Conservation (phyloP, 306 rosid species). For the Sicyos edulis region DNA sequence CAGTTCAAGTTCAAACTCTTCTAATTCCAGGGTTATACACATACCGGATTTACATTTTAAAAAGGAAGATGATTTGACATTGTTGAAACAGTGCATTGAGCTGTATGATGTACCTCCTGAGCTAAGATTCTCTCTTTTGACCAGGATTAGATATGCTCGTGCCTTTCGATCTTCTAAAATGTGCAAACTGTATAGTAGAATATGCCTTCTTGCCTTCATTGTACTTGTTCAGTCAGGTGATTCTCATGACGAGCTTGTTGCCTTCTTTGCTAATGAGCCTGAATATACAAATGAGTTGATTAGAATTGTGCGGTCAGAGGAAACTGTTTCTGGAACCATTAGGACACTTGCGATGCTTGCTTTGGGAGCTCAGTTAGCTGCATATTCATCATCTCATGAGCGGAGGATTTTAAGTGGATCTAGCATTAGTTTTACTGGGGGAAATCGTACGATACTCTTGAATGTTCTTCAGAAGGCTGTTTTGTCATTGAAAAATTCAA, state of each 20-base stretch:
- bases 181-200: conserved; percentile 75
- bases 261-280: conserved; percentile 93
- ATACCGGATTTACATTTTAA: conserved; percentile 71
- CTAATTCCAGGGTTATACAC: conserved; percentile 60
- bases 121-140: conserved; percentile 72
- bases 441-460: conserved; percentile 83
- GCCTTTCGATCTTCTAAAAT: conserved; percentile 75
- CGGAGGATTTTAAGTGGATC: conserved; percentile 89
- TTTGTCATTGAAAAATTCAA: conserved; percentile 64
- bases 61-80: conserved; percentile 63
- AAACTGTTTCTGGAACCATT: conserved; percentile 70
- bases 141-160: conserved; percentile 87
- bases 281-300: conserved; percentile 88
- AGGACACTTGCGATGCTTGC: conserved; percentile 97
- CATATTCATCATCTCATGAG: conserved; percentile 78
- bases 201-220: conserved; percentile 90
- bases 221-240: conserved; percentile 90
- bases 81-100: conserved; percentile 77
- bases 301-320: conserved; percentile 87
- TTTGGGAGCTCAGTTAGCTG: conserved; percentile 95
- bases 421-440: conserved; percentile 86
- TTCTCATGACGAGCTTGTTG: conserved; percentile 84
- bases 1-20: conserved; percentile 34
- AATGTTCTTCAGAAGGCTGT: conserved; percentile 94
- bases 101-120: conserved; percentile 62